Evolutionary conservation across 352 stramenopile genomes (phyloP).

Genomic region (Phytophthora cactorum): DNA sequence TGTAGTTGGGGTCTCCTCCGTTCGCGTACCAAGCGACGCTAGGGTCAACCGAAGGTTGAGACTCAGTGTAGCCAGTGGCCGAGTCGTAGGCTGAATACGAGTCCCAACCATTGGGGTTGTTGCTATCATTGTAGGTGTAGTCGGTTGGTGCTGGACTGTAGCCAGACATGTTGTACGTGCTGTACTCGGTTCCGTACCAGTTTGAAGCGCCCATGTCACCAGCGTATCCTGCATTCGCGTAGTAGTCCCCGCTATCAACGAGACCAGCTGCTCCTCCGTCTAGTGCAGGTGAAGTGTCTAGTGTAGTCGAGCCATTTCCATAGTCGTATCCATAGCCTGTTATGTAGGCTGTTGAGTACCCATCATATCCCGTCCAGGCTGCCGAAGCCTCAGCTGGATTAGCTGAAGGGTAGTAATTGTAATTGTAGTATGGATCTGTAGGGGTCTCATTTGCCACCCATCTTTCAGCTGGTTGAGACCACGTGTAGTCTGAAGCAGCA

Average conservation of each 20-base stretch:
- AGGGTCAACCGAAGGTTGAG: constrained; percentile 7
- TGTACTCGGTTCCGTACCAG: constrained; percentile 36
- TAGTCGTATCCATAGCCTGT: constrained; percentile 11
- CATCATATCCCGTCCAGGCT: constrained; percentile 24
- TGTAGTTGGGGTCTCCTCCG: not conserved
- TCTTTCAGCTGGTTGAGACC: not conserved
- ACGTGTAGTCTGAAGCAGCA: constrained; percentile 12
- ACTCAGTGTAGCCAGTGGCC: constrained; percentile 1
- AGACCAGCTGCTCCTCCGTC: constrained; percentile 11
- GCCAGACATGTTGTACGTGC: constrained; percentile 31
- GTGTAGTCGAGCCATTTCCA: not conserved
- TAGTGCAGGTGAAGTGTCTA: constrained; percentile 1
- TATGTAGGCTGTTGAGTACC: constrained; percentile 9
- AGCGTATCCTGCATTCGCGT: constrained; percentile 17
- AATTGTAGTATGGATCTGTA: constrained; percentile 27
- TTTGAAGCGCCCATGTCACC: constrained; percentile 11
- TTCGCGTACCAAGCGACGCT: constrained; percentile 12
- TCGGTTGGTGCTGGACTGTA: constrained; percentile 15
- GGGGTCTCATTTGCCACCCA: constrained; percentile 9
- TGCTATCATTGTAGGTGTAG: constrained; percentile 16
- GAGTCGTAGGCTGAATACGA: constrained; percentile 2
- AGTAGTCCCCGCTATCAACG: constrained; percentile 37
- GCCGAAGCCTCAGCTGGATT: not conserved
- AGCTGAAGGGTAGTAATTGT: constrained; percentile 24
- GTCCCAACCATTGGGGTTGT: constrained; percentile 5